phyloP scores from a whole-genome alignment of 768 basidiomycete genomes.

The Suillus alpinus region DNA sequence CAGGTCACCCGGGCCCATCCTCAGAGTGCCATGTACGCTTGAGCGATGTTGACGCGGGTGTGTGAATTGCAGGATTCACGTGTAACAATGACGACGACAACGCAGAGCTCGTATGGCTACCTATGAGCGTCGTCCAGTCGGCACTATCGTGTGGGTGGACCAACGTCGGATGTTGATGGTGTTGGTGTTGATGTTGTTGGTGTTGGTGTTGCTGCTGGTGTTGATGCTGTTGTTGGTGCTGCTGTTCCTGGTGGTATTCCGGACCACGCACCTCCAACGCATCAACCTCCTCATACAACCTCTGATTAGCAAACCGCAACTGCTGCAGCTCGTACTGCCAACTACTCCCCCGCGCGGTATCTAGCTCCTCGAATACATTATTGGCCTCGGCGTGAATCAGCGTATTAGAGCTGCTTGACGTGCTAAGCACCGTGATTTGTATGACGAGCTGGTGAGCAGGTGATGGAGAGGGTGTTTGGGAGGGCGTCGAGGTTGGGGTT shows the following conservation, averaged over 20 bases:
- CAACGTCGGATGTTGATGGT: conserved; percentile 5
- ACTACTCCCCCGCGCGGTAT: conserved; percentile 63
- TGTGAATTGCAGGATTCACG: conserved; percentile 10
- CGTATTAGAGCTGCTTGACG: conserved; percentile 1
- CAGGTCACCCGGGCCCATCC: conserved; percentile 8
- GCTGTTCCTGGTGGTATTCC: background rate
- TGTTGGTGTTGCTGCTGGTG: background rate
- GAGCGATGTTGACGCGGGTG: conserved; percentile 15
- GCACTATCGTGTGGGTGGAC: background rate
- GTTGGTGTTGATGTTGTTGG: conserved; percentile 2
- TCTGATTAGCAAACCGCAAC: conserved; percentile 67
- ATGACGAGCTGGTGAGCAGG: conserved; percentile 26
- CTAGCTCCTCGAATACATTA: conserved; percentile 74
- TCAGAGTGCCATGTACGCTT: conserved; percentile 28
- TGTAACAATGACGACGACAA: conserved; percentile 29
- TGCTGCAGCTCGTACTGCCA: conserved; percentile 96
- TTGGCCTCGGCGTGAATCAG: conserved; percentile 16
- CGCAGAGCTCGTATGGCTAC: conserved; percentile 10
- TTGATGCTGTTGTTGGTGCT: background rate
- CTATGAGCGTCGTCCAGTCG: background rate
- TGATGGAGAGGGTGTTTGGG: conserved; percentile 13
- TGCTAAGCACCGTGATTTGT: conserved; percentile 23
- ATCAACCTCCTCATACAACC: conserved; percentile 57
- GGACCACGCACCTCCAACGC: conserved; percentile 31
- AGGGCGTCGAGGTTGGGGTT: background rate